A percentile compares a stretch with the other conserved stretches of the same genome.
Conservation (phyloP, 257 asterid species). For the Solanum rostratum region DNA sequence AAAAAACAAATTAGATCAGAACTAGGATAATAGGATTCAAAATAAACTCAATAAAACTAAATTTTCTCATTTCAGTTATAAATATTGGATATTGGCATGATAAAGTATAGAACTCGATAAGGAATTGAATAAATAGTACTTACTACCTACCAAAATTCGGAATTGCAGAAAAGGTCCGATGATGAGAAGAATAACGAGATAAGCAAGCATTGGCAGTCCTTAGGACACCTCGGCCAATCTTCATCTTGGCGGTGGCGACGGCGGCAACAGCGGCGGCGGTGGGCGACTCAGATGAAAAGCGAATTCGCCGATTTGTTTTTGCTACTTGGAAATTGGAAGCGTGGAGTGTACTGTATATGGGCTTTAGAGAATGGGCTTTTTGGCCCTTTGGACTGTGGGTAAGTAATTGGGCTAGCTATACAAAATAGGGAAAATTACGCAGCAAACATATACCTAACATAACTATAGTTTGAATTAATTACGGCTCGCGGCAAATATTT, state of each 20-base stretch:
- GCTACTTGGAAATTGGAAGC: background rate
- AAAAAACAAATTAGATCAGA: too few relatives aligned
- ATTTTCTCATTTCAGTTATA: background rate
- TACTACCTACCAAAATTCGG: background rate
- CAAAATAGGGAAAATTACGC: too few relatives aligned
- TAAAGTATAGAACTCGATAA: background rate
- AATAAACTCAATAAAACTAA: background rate
- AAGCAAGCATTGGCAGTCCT: background rate
- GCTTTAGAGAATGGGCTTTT: background rate
- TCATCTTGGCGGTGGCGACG: background rate
- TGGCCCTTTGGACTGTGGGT: background rate
- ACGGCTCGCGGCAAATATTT: too few relatives aligned
- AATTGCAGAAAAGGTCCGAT: constrained; percentile 3
- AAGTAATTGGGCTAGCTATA: background rate
- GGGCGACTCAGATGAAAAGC: background rate
- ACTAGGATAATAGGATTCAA: background rate
- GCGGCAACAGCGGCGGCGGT: background rate
- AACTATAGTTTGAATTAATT: too few relatives aligned
- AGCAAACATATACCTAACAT: too few relatives aligned
- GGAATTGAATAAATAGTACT: background rate
- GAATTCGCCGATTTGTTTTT: background rate
- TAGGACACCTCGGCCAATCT: background rate
- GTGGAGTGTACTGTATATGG: background rate
- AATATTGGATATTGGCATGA: background rate
- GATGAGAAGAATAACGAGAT: background rate